Percentiles rank a stretch among this genome's conserved stretches.
These are phyloP conservation scores for Eimeria tenella DNA, from an alignment of 169 alveolate genomes.

Conservation along the genomic window DNA sequence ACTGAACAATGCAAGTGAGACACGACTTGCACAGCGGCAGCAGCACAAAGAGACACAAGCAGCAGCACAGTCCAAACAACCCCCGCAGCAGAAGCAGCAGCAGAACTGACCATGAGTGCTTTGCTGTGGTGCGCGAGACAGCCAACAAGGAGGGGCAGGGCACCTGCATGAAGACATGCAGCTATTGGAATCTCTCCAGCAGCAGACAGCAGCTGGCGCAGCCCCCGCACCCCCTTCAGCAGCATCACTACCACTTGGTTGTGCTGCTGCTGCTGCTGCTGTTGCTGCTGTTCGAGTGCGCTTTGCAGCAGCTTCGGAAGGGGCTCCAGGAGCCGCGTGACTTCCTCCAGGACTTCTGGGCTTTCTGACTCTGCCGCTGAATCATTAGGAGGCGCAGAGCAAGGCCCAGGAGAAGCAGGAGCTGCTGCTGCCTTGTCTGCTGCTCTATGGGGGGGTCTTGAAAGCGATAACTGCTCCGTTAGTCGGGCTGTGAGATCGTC, in stretches of 20 bases:
- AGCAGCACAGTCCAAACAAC: background rate
- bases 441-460: background rate
- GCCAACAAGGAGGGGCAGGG: constrained; percentile 67
- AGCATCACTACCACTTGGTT: constrained; percentile 6
- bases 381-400: background rate
- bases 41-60: background rate
- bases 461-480: background rate
- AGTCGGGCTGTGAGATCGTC: constrained; percentile 5
- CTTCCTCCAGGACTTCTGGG: background rate
- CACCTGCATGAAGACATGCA: constrained; percentile 52
- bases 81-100: background rate
- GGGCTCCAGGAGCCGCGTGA: constrained; percentile 26
- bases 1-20: background rate
- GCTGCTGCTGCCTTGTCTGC: constrained; percentile 47
- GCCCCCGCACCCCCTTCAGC: constrained; percentile 51
- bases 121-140: constrained; percentile 58
- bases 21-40: background rate
- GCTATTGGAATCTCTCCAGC: constrained; percentile 60
- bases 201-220: constrained; percentile 57
- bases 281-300: constrained; percentile 56
- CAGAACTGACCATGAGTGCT: constrained; percentile 31
- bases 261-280: constrained; percentile 32
- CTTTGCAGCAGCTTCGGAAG: constrained; percentile 37
- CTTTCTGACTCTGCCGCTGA: background rate
- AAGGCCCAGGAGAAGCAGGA: background rate